Conservation (phyloP, 202 grass and related monocot species). For the Panicum hallii region DNA sequence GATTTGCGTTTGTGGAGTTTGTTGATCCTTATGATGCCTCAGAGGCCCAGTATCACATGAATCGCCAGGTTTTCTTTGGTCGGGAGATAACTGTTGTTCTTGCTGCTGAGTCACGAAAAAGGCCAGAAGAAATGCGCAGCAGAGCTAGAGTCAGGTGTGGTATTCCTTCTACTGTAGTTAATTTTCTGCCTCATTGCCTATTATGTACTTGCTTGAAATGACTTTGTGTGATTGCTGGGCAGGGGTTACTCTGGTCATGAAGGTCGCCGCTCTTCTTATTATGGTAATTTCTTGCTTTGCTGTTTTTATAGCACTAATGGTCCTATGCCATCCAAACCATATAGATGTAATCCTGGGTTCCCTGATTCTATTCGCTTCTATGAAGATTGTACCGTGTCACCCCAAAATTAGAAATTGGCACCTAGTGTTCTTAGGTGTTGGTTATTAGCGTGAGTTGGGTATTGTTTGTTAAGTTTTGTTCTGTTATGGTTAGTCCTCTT, state of each 20-base stretch:
- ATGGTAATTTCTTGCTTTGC: constrained; percentile 63
- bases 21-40: constrained; percentile 87
- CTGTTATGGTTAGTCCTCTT: too few species aligned
- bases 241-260: constrained; percentile 71
- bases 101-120: constrained; percentile 90
- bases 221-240: constrained; percentile 27
- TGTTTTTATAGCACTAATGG: neutral
- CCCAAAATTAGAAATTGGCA: constrained; percentile 13
- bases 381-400: neutral
- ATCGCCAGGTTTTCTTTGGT: constrained; percentile 83
- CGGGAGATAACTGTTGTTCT: constrained; percentile 97
- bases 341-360: constrained; percentile 1
- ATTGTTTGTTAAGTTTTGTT: neutral
- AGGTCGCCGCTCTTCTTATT: constrained; percentile 69
- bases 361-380: constrained; percentile 6
- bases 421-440: neutral
- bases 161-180: constrained; percentile 11
- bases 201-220: constrained; percentile 27
- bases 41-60: constrained; percentile 99
- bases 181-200: constrained; percentile 19
- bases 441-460: constrained; percentile 3
- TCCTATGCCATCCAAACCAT: neutral
- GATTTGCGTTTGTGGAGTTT: constrained; percentile 96
- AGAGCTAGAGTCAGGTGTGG: constrained; percentile 70
- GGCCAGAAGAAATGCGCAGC: constrained; percentile 88